Evolutionary conservation across 306 rosid species (phyloP).

Genomic region (Sechiopsis laciniata): DNA sequence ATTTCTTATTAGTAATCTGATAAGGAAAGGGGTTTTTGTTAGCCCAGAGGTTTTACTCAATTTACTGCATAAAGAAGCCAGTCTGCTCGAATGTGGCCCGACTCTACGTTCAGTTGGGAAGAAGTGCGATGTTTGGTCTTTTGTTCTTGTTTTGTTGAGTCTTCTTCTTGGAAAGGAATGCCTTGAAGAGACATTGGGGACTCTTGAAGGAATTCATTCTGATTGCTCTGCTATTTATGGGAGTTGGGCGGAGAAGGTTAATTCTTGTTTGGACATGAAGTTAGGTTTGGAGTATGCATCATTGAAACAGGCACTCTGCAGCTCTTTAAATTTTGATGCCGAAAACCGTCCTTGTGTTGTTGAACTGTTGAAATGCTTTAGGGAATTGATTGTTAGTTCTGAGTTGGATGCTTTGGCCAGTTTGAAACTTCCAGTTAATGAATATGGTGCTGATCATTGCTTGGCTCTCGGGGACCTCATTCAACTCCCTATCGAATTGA

Average conservation of each 20-base stretch:
- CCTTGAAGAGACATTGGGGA: conserved; percentile 30
- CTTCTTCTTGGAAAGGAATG: conserved; percentile 50
- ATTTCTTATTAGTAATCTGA: conserved; percentile 27
- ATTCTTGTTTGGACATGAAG: conserved; percentile 44
- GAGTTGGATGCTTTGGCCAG: conserved; percentile 40
- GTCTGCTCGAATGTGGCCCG: conserved; percentile 31
- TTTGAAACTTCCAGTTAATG: conserved; percentile 32
- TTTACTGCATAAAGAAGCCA: conserved; percentile 39
- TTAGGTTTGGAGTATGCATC: conserved; percentile 45
- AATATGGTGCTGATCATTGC: conserved; percentile 26
- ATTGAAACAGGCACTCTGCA: conserved; percentile 42
- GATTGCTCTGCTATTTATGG: conserved; percentile 34
- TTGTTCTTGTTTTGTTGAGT: conserved; percentile 51
- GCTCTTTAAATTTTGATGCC: conserved; percentile 54
- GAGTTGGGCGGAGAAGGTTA: conserved; percentile 53
- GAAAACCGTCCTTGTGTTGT: conserved; percentile 48
- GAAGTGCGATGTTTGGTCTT: conserved; percentile 71
- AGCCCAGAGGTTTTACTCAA: conserved; percentile 61
- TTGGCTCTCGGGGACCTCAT: conserved; percentile 60
- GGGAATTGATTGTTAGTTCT: conserved; percentile 45
- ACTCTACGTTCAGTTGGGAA: conserved; percentile 34
- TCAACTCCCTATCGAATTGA: conserved; percentile 31
- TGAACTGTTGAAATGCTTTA: conserved; percentile 59
- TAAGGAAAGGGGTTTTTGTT: conserved; percentile 33
- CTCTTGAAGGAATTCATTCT: conserved; percentile 28